phyloP scores from a whole-genome alignment of 495 filamentous ascomycete species.

The Penicillium maclennaniae region DNA sequence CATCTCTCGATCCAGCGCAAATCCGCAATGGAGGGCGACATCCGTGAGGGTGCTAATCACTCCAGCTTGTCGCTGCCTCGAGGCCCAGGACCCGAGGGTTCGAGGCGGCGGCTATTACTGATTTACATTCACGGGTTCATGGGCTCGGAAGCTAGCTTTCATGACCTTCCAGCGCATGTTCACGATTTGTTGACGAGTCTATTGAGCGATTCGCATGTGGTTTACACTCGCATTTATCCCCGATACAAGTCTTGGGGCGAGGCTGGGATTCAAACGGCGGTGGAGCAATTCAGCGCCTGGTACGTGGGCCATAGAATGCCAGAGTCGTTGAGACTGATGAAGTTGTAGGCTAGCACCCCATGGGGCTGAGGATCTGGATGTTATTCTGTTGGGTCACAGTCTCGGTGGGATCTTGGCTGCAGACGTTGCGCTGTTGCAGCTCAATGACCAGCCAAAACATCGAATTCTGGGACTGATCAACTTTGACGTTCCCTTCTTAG shows the following conservation, averaged over 20 bases:
- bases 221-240: conserved; percentile 91
- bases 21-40: conserved; percentile 10
- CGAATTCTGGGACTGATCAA: conserved; percentile 78
- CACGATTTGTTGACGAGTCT: conserved; percentile 70
- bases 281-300: conserved; percentile 81
- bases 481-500: conserved; percentile 82
- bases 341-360: conserved; percentile 67
- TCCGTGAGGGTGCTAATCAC: conserved; percentile 1
- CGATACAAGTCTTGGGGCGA: conserved; percentile 79
- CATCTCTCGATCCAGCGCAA: not conserved
- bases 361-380: conserved; percentile 68
- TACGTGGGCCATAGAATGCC: conserved; percentile 23
- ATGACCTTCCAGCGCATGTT: conserved; percentile 81
- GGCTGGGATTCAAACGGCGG: conserved; percentile 57
- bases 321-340: not conserved
- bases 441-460: conserved; percentile 44
- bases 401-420: conserved; percentile 84
- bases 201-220: conserved; percentile 66
- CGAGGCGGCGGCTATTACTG: conserved; percentile 61
- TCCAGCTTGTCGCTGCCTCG: conserved; percentile 18
- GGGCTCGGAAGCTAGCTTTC: conserved; percentile 85
- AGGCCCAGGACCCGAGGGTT: conserved; percentile 1
- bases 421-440: conserved; percentile 66
- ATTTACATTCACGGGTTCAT: conserved; percentile 93
- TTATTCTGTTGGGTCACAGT: conserved; percentile 82